Evolutionary conservation across 228 moss, liverwort and hornwort species (phyloP).

Genomic region (Sphagnum fallax): DNA sequence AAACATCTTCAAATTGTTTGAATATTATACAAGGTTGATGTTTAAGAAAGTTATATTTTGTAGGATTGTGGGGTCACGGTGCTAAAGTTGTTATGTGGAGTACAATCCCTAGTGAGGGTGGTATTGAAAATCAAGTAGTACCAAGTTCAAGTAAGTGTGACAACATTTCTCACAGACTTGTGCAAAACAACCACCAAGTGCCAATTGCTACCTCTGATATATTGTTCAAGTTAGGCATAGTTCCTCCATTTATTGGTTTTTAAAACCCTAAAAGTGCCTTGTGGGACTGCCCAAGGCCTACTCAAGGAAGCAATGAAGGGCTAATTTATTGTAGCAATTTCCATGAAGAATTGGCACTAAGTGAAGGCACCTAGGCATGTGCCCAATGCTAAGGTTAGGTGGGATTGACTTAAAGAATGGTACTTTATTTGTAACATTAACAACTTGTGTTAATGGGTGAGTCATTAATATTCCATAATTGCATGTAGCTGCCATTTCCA

Average conservation of each 20-base stretch:
- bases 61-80: slow-evolving; percentile 20
- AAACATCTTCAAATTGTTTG: no score
- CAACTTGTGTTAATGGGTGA: slow-evolving; percentile 36
- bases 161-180: slow-evolving; percentile 15
- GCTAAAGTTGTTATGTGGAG: no score
- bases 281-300: slow-evolving; percentile 59
- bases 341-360: slow-evolving; percentile 46
- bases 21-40: no score
- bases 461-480: slow-evolving; percentile 51
- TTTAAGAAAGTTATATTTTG: no score
- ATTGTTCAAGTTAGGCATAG: slow-evolving; percentile 17
- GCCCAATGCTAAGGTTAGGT: slow-evolving; percentile 48
- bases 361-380: slow-evolving; percentile 52
- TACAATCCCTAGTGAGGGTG: background rate
- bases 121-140: slow-evolving; percentile 8
- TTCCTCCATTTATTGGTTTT: slow-evolving; percentile 23
- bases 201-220: slow-evolving; percentile 15
- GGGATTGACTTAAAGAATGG: slow-evolving; percentile 60
- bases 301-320: slow-evolving; percentile 39
- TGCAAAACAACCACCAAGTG: slow-evolving; percentile 12
- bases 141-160: slow-evolving; percentile 16
- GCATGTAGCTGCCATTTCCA: slow-evolving; percentile 51
- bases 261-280: slow-evolving; percentile 47
- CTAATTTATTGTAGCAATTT: slow-evolving; percentile 50
- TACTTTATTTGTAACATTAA: slow-evolving; percentile 49